These are phyloP conservation scores for Ampelomyces quisqualis DNA, from an alignment of 2,329 filamentous ascomycete genomes.

Conservation along the genomic window DNA sequence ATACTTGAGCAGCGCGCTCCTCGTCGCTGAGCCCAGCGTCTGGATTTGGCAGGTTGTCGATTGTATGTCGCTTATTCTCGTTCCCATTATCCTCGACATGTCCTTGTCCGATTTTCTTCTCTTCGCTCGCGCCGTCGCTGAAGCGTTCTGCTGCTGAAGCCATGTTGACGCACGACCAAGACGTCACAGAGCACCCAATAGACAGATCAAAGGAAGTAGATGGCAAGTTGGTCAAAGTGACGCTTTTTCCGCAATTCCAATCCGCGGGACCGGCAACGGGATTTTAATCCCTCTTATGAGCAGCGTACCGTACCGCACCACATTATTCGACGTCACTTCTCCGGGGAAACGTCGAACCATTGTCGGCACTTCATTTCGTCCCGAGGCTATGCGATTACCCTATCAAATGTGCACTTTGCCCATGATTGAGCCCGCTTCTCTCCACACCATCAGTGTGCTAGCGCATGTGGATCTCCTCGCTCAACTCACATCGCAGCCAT, in stretches of 20 bases:
- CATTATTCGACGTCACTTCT: too few relatives aligned
- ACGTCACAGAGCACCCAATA: background rate
- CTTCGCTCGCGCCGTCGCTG: conserved; percentile 20
- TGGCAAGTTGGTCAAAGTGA: background rate
- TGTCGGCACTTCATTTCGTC: too few relatives aligned
- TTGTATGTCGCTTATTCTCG: conserved; percentile 9
- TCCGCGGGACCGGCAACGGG: too few relatives aligned
- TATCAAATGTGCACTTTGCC: background rate
- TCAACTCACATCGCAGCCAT: background rate
- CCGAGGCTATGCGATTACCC: conserved; percentile 19
- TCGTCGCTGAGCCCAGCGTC: conserved; percentile 66
- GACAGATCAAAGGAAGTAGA: background rate
- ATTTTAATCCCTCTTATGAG: background rate
- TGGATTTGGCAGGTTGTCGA: conserved; percentile 51
- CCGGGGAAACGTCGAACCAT: too few relatives aligned
- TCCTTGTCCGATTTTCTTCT: conserved; percentile 23
- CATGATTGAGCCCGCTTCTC: conserved; percentile 4
- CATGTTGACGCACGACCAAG: conserved; percentile 12
- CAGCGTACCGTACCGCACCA: too few relatives aligned
- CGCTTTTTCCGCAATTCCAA: too few relatives aligned
- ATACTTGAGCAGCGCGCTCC: conserved; percentile 62
- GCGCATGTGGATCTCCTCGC: conserved; percentile 14
- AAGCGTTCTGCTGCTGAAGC: conserved; percentile 23
- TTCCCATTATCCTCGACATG: conserved; percentile 6
- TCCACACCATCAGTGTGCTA: conserved; percentile 16